These are phyloP conservation scores for Hydrangea macrophylla DNA, from an alignment of 148 eudicot genomes.

Conservation along the genomic window DNA sequence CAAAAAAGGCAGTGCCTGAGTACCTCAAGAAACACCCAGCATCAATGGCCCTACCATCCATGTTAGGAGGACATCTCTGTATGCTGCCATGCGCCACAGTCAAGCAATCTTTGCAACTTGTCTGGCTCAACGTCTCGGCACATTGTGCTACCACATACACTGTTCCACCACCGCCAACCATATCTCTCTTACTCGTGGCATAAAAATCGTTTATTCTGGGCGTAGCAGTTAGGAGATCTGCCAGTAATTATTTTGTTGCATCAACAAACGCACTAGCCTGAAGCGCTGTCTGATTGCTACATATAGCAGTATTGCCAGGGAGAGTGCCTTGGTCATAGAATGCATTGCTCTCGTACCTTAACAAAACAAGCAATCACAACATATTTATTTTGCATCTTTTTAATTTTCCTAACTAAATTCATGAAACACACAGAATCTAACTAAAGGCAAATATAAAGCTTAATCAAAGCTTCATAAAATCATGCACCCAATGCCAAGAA, in stretches of 20 bases:
- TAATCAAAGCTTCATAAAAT: too few relatives aligned
- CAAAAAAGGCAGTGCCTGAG: constrained; percentile 31
- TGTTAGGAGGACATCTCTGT: constrained; percentile 28
- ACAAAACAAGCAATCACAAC: constrained; percentile 1
- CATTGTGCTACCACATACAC: constrained; percentile 45
- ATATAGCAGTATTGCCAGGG: constrained; percentile 31
- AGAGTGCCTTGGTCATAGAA: constrained; percentile 44
- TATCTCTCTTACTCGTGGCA: constrained; percentile 28
- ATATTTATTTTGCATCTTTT: too few relatives aligned
- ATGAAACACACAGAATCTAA: too few relatives aligned
- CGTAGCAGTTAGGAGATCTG: constrained; percentile 28
- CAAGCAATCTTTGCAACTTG: constrained; percentile 38
- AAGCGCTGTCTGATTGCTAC: constrained; percentile 32
- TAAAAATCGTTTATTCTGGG: constrained; percentile 33
- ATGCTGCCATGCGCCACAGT: constrained; percentile 30
- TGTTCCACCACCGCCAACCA: constrained; percentile 7
- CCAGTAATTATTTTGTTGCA: constrained; percentile 15
- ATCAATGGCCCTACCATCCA: constrained; percentile 37
- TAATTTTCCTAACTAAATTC: too few relatives aligned
- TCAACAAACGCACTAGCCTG: constrained; percentile 23
- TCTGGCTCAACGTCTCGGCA: constrained; percentile 28
- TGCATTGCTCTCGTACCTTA: constrained; percentile 40
- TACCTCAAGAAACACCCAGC: constrained; percentile 41
- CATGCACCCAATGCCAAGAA: too few relatives aligned
- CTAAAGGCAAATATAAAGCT: too few relatives aligned